Percentiles rank a stretch among this genome's conserved stretches.
phyloP scores from a whole-genome alignment of 305 asterid genomes.

The Fraxinus latifolia region DNA sequence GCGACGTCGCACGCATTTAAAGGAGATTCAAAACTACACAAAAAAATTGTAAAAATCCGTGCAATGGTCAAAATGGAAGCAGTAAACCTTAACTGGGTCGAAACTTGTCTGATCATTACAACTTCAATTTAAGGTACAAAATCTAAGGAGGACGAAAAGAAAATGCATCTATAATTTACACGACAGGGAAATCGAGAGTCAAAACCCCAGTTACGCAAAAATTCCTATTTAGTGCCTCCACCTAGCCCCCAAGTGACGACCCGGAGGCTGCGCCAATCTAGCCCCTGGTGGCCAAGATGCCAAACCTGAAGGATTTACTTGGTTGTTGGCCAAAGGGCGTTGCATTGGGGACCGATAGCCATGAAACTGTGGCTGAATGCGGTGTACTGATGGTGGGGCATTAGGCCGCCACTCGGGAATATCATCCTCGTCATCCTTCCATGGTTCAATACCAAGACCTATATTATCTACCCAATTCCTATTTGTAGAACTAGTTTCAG shows the following conservation, averaged over 20 bases:
- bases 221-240: conserved; percentile 33
- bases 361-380: conserved; percentile 19
- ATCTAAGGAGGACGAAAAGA: too few relatives aligned
- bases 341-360: conserved; percentile 29
- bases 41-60: background rate
- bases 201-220: background rate
- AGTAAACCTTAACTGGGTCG: background rate
- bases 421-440: conserved; percentile 89
- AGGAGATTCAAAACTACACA: background rate
- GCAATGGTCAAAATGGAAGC: background rate
- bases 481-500: conserved; percentile 27
- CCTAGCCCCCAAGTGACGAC: conserved; percentile 32
- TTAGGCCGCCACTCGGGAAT: conserved; percentile 94
- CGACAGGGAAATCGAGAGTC: background rate
- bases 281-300: conserved; percentile 26
- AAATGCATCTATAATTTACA: conserved; percentile 32
- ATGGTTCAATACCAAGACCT: conserved; percentile 55
- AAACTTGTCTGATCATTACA: background rate
- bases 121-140: background rate
- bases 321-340: conserved; percentile 18
- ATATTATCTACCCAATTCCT: conserved; percentile 31
- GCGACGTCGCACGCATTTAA: background rate
- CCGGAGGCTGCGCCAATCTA: conserved; percentile 35
- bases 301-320: background rate
- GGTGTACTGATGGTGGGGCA: conserved; percentile 30